Evolutionary conservation across 768 basidiomycete species (phyloP).

Genomic region (Zangia roseola): DNA sequence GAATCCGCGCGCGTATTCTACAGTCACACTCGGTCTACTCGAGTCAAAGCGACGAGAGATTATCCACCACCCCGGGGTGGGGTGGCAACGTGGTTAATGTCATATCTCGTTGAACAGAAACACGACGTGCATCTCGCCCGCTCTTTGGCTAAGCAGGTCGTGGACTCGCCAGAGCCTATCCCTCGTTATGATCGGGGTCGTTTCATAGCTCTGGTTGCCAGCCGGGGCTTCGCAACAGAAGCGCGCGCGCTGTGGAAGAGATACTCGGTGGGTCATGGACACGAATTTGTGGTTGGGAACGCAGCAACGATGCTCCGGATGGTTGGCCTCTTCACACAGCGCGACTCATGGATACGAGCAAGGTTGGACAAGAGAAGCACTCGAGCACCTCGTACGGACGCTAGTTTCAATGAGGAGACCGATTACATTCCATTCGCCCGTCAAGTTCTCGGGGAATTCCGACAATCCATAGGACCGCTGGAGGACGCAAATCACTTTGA

Average conservation of each 20-base stretch:
- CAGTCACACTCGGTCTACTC: constrained; percentile 38
- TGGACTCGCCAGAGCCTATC: constrained; percentile 40
- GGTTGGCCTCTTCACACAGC: constrained; percentile 41
- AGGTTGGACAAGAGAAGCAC: constrained; percentile 7
- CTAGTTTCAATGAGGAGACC: constrained; percentile 2
- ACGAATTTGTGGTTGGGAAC: constrained; percentile 41
- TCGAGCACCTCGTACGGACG: not conserved
- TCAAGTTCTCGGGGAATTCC: constrained; percentile 46
- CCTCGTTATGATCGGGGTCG: constrained; percentile 44
- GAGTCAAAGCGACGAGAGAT: constrained; percentile 29
- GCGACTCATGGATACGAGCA: constrained; percentile 19
- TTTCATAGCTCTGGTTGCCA: constrained; percentile 49
- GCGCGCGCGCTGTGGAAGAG: constrained; percentile 60
- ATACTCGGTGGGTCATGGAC: constrained; percentile 45
- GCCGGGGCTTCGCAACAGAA: constrained; percentile 44
- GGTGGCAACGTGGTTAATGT: constrained; percentile 54
- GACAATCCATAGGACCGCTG: constrained; percentile 44
- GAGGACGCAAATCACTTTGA: constrained; percentile 44
- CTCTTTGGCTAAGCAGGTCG: constrained; percentile 48
- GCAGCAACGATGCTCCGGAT: constrained; percentile 41
- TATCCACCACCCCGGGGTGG: constrained; percentile 53
- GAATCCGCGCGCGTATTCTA: constrained; percentile 48
- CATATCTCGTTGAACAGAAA: constrained; percentile 38
- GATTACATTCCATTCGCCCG: constrained; percentile 39
- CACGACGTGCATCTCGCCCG: constrained; percentile 47